A percentile compares a stretch with the other conserved stretches of the same genome.
Conservation (phyloP, 202 grass and related monocot species). For the Brachypodium distachyon region DNA sequence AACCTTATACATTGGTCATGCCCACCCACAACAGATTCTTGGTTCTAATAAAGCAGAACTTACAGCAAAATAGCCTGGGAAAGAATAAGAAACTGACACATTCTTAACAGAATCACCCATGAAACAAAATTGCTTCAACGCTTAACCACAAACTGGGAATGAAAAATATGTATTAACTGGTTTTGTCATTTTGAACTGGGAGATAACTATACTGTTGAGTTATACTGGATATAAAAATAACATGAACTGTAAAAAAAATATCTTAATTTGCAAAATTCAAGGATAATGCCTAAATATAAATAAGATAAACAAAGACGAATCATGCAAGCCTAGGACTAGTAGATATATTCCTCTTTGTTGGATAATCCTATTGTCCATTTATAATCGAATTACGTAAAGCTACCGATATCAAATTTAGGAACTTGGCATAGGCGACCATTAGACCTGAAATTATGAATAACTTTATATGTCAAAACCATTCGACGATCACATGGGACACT, state of each 20-base stretch:
- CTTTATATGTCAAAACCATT: not conserved
- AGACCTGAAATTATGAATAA: not conserved
- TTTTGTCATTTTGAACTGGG: not conserved
- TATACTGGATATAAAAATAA: not conserved
- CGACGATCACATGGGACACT: not conserved
- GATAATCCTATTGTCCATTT: not conserved
- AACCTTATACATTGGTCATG: no score
- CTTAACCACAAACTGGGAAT: no score
- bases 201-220: not conserved
- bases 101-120: not conserved
- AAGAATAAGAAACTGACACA: not conserved
- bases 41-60: no score
- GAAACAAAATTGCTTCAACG: no score
- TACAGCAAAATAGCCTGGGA: not conserved
- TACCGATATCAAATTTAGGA: not conserved
- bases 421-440: not conserved
- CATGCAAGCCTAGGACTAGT: not conserved
- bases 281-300: not conserved
- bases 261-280: not conserved
- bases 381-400: not conserved
- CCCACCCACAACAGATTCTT: conserved; percentile 19
- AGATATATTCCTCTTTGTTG: not conserved
- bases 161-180: not conserved
- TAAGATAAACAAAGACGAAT: not conserved
- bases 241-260: not conserved